Base-by-base conservation (phyloP, 495 filamentous ascomycete genomes). In the Choiromyces venosus region DNA sequence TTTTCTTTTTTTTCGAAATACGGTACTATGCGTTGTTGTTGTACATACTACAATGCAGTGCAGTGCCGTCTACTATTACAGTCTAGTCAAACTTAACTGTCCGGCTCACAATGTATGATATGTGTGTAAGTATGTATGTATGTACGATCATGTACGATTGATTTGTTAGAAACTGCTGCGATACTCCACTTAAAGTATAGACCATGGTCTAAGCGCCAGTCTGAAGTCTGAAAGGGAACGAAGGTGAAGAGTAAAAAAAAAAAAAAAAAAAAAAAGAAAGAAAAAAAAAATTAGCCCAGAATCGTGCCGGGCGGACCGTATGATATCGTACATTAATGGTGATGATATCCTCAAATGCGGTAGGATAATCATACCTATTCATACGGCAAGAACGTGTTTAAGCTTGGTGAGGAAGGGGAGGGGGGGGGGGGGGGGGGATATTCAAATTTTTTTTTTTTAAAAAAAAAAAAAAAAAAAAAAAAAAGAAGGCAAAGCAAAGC, bases 291-390 rank as follows among this genome's bases (percentile, higher is more conserved):
- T 39, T 40, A 7, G 33, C 65, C 68, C 40, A 10, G 19, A 61
- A 64, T 39, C 42, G 29, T 56, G 37, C 25, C 64, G 66, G 33
- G 52, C 65, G 29, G 65, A 66, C 73, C 73, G 71, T 38, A 76
- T 61, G 29, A 77, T 67, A 76, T 56, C 56, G 65, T 67, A 76
- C 44, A 66, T 73, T 76, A 44, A 76, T 76, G 66, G 72, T 77
- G 7, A 69, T 69, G 25, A 64, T 72, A 0, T 70, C 69, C 44
- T 72, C 75, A 56, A 56, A 29, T 29, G 52, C n/a, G 52, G n/a
- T 56, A 56, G 52, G 52, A 6, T 56, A n/a, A 29, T 29, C n/a
- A 29, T 29, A 29, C 52, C 16, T 56, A 29, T 19, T 7, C 21
- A 52, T n/a, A 8, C 44, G 44, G 21, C 21, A 9, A 2, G 6